phyloP scores from a whole-genome alignment of 139 green algal genomes.

The Picochlorum sp. region DNA sequence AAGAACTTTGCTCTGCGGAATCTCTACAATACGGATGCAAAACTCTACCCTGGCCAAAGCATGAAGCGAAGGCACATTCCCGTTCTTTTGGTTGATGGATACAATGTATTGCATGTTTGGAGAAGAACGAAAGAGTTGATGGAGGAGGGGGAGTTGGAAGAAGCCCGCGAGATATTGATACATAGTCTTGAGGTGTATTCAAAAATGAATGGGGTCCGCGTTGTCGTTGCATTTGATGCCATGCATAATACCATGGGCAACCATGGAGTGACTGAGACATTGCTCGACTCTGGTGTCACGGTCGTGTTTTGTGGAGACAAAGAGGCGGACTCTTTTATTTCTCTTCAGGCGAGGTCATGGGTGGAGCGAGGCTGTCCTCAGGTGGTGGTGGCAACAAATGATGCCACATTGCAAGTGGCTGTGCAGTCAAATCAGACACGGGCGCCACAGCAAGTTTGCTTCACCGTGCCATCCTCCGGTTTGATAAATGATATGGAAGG shows the following conservation, averaged over 20 bases:
- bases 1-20: conserved; percentile 10
- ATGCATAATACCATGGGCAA: conserved; percentile 1
- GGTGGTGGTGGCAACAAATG: conserved; percentile 8
- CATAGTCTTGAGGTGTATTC: conserved; percentile 13
- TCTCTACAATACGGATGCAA: conserved; percentile 12
- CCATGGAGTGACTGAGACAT: neutral
- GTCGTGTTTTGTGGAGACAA: conserved; percentile 2
- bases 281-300: conserved; percentile 7
- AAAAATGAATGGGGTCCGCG: neutral
- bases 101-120: conserved; percentile 36
- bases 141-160: conserved; percentile 3
- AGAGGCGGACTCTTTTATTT: conserved; percentile 15
- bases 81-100: conserved; percentile 43
- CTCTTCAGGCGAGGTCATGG: neutral
- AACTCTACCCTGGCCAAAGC: neutral
- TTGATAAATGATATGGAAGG: conserved; percentile 6
- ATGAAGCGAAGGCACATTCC: neutral
- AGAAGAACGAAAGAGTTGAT: conserved; percentile 1
- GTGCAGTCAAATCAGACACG: neutral
- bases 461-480: conserved; percentile 3
- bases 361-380: neutral
- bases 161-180: conserved; percentile 17
- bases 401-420: neutral
- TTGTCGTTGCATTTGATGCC: conserved; percentile 9
- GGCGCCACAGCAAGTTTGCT: neutral